Conservation (phyloP, 495 filamentous ascomycete genomes). For the Lophium mytilinum region DNA sequence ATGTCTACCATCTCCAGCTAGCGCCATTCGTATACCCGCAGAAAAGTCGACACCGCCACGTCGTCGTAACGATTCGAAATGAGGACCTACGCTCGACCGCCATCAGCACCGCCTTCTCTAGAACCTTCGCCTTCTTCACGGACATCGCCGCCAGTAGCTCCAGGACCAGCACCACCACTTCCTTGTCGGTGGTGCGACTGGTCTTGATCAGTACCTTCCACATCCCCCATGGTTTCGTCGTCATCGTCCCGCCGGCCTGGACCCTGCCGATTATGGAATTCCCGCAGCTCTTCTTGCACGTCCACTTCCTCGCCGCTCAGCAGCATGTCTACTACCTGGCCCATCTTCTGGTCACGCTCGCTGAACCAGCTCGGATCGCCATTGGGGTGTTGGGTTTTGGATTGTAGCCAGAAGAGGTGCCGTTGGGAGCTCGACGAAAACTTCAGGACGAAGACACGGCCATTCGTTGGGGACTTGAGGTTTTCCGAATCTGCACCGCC, state of each 20-base stretch:
- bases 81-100: conserved; percentile 94
- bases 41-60: conserved; percentile 17
- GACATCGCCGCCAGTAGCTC: conserved; percentile 81
- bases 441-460: conserved; percentile 87
- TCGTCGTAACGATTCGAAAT: conserved; percentile 9
- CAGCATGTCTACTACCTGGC: conserved; percentile 72
- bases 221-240: conserved; percentile 80
- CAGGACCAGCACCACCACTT: conserved; percentile 72
- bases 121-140: conserved; percentile 81
- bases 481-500: conserved; percentile 39
- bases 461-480: conserved; percentile 62
- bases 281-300: conserved; percentile 65
- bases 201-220: conserved; percentile 55
- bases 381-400: conserved; percentile 64
- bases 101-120: conserved; percentile 87
- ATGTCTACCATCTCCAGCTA: neutral
- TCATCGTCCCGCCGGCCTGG: conserved; percentile 49
- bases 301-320: conserved; percentile 88
- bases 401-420: conserved; percentile 94
- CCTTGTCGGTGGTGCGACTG: conserved; percentile 50
- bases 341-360: conserved; percentile 69
- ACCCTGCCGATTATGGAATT: conserved; percentile 42
- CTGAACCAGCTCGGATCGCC: conserved; percentile 74
- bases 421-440: conserved; percentile 88
- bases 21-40: neutral